These are phyloP conservation scores for Geotrichum restrictum DNA, from an alignment of 1,139 yeast species.

Conservation along the genomic window DNA sequence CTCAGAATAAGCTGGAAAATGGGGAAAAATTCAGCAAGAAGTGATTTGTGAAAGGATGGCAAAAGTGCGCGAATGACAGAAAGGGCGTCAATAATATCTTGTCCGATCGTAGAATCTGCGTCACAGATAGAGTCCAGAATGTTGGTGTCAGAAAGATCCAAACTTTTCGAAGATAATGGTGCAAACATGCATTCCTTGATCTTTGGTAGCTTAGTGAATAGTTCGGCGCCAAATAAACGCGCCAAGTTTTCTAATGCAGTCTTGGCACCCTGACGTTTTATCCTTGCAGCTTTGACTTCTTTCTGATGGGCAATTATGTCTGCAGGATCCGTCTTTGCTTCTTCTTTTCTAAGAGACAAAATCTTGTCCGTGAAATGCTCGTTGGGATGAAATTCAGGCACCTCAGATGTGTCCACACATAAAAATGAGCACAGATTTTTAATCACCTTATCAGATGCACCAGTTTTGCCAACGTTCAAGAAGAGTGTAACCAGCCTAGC, in stretches of 20 bases:
- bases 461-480: slow-evolving; percentile 52
- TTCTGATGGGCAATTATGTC: slow-evolving; percentile 62
- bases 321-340: slow-evolving; percentile 62
- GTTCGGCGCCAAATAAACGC: slow-evolving; percentile 47
- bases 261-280: slow-evolving; percentile 81
- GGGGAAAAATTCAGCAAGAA: slow-evolving; percentile 50
- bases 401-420: slow-evolving; percentile 94
- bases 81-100: slow-evolving; percentile 77
- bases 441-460: slow-evolving; percentile 81
- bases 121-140: slow-evolving; percentile 41
- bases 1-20: slow-evolving; percentile 50
- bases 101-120: slow-evolving; percentile 58
- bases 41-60: slow-evolving; percentile 52
- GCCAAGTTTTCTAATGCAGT: slow-evolving; percentile 57
- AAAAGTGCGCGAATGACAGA: slow-evolving; percentile 76
- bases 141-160: slow-evolving; percentile 28
- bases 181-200: slow-evolving; percentile 63
- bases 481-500: slow-evolving; percentile 60
- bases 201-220: slow-evolving; percentile 66
- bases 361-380: slow-evolving; percentile 54
- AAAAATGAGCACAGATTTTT: slow-evolving; percentile 88
- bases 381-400: slow-evolving; percentile 83
- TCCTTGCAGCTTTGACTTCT: slow-evolving; percentile 66
- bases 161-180: slow-evolving; percentile 47
- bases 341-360: slow-evolving; percentile 76